These are phyloP conservation scores for Podila verticillata DNA, from an alignment of 192 early-diverging fungal genomes.

Conservation along the genomic window DNA sequence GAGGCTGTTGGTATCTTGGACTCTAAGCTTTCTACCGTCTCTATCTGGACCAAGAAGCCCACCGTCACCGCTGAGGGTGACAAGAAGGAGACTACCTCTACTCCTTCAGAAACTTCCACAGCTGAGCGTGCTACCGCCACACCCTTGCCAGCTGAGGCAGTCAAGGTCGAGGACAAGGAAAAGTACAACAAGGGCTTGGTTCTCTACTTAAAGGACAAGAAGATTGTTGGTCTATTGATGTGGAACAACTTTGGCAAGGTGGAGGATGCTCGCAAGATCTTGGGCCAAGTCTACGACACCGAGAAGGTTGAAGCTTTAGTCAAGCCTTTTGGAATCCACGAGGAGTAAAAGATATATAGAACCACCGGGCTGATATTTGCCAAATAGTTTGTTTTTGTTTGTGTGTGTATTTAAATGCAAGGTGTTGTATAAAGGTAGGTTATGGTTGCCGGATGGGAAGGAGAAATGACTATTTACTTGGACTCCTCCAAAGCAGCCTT, in stretches of 20 bases:
- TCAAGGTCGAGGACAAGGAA: constrained; percentile 51
- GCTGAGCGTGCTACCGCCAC: constrained; percentile 39
- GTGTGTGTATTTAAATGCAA: constrained; percentile 6
- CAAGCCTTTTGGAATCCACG: constrained; percentile 42
- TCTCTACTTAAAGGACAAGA: constrained; percentile 64
- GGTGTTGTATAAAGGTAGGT: not conserved
- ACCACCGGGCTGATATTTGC: no score
- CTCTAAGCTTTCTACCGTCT: constrained; percentile 63
- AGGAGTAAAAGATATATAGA: constrained; percentile 27
- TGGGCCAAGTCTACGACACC: constrained; percentile 48
- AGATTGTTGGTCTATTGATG: constrained; percentile 65
- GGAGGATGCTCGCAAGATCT: constrained; percentile 67
- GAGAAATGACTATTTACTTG: constrained; percentile 15
- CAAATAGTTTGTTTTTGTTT: not conserved
- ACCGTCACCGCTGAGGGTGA: constrained; percentile 39
- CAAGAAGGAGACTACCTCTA: constrained; percentile 31
- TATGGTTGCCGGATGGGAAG: not conserved
- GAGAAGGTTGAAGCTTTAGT: constrained; percentile 51
- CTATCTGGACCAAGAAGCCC: constrained; percentile 67
- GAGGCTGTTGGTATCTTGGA: constrained; percentile 73
- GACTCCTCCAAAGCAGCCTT: constrained; percentile 63
- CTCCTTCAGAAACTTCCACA: constrained; percentile 21
- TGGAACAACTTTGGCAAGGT: constrained; percentile 73
- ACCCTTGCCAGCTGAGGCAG: constrained; percentile 41
- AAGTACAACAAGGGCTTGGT: constrained; percentile 70